Base-by-base conservation (phyloP, 2,329 filamentous ascomycete species). In the Diaporthe longicolla region DNA sequence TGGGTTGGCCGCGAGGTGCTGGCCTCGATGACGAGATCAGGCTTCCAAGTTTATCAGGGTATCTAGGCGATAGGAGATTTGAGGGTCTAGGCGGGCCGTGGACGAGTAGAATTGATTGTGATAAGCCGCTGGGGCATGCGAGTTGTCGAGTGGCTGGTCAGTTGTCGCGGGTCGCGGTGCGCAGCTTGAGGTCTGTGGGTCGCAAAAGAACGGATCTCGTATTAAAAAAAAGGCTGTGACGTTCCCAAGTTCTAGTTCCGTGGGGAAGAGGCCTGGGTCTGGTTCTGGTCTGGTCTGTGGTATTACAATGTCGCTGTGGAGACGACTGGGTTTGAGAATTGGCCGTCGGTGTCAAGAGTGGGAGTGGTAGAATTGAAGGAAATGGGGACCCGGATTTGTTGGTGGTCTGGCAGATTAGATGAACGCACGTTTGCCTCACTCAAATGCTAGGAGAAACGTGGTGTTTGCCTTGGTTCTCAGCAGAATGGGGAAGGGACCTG, bases 161-260 rank as follows among this genome's bases (percentile, higher is more conserved):
- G 52, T 26, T 43, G 40, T 52, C 59, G 43, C 52, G n/a, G 40
- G 69, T 61, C 50, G 73, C 73, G 71, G 45, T 70, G 68, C 73
- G 54, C 70, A 74, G 73, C 45, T 43, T 71, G 61, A 48, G 73
- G 73, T 45, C 70, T 65, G 73, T 74, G 73, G 61, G 70, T 72
- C 59, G 48, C 59, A 72, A 68, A 68, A 52, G 61, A 40, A 57
- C 61, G 57, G 35, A 43, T 59, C 58, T 74, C 48, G 68, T 74
- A 74, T 74, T 74, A 73, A 73, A 59, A 32, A 24, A 48, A 58
- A 32, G n/a, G 24, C 50, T 48, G 57, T 43, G 57, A 57, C 26
- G 57, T 54, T 59, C 48, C 57, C 50, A 40, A 45, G 37, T 24
- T 71, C 57, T 71, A 54, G 66, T 70, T 68, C 63, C 63, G 48